Evolutionary conservation across 352 stramenopile species (phyloP).

Genomic region (Phytophthora litchii): DNA sequence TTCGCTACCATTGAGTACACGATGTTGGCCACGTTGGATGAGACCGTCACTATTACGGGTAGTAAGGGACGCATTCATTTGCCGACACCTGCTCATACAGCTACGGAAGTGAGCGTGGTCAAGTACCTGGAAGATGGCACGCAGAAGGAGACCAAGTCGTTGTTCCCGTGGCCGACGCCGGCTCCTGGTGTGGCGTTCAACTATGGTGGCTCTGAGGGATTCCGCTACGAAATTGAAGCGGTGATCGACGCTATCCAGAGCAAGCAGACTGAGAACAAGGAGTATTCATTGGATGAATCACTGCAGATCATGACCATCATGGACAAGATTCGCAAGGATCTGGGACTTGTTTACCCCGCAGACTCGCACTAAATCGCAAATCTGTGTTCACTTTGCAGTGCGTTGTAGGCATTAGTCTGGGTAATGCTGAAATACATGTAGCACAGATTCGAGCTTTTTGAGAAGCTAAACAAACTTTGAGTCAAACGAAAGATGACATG

Average conservation of each 20-base stretch:
- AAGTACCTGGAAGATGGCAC: no score
- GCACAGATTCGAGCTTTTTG: no score
- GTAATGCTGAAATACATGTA: no score
- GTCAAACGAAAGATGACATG: no score
- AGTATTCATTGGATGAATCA: conserved; percentile 62
- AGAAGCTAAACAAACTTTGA: no score
- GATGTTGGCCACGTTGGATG: conserved; percentile 64
- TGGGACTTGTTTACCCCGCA: conserved; percentile 50
- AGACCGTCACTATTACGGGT: conserved; percentile 76
- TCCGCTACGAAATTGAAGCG: conserved; percentile 75
- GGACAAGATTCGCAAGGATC: conserved; percentile 60
- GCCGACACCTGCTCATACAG: conserved; percentile 48
- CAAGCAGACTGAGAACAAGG: conserved; percentile 43
- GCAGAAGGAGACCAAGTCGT: conserved; percentile 35
- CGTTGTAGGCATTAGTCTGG: no score
- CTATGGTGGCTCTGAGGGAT: conserved; percentile 11
- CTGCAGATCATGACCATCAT: conserved; percentile 61
- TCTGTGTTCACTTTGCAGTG: no score
- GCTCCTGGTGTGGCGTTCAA: conserved; percentile 5
- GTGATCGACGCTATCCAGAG: conserved; percentile 63
- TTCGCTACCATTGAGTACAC: conserved; percentile 71
- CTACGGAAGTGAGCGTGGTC: conserved; percentile 38
- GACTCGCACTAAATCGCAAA: conserved; percentile 19
- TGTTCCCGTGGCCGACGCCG: conserved; percentile 57
- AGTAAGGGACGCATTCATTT: conserved; percentile 69